Base-by-base conservation (phyloP, 306 rosid species). In the Mimosa pudica region DNA sequence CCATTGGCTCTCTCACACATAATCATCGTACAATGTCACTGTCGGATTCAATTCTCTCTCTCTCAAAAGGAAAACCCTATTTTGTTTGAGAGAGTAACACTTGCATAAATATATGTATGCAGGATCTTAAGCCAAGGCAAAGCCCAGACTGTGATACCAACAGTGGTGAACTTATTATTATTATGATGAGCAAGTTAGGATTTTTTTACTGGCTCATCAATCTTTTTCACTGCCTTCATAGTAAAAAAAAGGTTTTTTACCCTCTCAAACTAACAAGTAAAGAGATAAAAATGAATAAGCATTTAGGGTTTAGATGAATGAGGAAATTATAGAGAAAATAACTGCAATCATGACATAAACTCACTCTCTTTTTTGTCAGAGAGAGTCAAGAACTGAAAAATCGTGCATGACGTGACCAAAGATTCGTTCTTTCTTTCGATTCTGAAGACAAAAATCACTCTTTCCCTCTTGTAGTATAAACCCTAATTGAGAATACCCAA, bases 361-460 rank as follows among this genome's bases (percentile, higher is more conserved):
- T 38, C 42, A 38, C 42, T 38, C 42, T 82, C 87, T 72, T 84
- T 70, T 87, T 85, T 90, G 93, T 90, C 93, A 90, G 93, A 88
- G 55, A 87, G 57, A 66, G 76, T 85, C 86, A 87, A 84, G 89
- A 84, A 91, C 90, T 73, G 87, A 88, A 88, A 91, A 85, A 91
- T 86, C 89, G 70, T 83, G 90, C 76, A 79, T 90, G 97, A 90
- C 91, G 94, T 88, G 92, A 88, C 91, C 89, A 86, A 89, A 92
- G 97, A 92, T 92, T 89, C 91, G 81, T 72, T 68, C 73, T 70
- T 11, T 68, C 73, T 70, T 11, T 70, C 41, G 33, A 68, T 4
- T 32, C 57, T 46, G 14, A 70, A 46, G 10, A 7, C 30, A n/a
- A 24, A 46, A 46, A 46, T 18, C 16, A 55, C 18, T 9, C 51